These are phyloP conservation scores for Amanita rubescens DNA, from an alignment of 768 basidiomycete species.

Conservation along the genomic window DNA sequence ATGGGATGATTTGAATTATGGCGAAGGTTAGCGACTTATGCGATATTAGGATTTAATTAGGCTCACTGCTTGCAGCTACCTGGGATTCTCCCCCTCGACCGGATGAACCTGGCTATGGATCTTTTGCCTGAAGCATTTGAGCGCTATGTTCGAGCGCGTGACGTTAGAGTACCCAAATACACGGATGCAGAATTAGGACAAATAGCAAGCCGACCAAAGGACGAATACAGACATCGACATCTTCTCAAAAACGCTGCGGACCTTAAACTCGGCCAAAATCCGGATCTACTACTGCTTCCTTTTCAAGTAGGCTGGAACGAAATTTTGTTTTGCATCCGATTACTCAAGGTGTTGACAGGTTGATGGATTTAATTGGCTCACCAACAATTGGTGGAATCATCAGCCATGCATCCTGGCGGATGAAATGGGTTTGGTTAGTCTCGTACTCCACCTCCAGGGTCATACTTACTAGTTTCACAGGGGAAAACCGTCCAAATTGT, in stretches of 20 bases:
- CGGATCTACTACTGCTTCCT: constrained; percentile 66
- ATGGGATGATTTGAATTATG: constrained; percentile 91
- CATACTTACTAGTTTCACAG: constrained; percentile 26
- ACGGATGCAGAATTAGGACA: constrained; percentile 30
- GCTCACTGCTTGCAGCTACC: constrained; percentile 45
- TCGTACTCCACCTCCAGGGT: neutral
- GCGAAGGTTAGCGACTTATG: constrained; percentile 57
- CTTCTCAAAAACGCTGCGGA: constrained; percentile 45
- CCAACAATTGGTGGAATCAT: constrained; percentile 80
- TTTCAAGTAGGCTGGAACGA: constrained; percentile 57
- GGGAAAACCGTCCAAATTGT: constrained; percentile 92
- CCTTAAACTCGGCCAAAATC: constrained; percentile 60
- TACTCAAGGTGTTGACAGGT: constrained; percentile 33
- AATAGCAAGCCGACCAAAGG: constrained; percentile 48
- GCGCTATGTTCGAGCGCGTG: constrained; percentile 55
- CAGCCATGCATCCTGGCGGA: constrained; percentile 90
- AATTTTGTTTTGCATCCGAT: neutral
- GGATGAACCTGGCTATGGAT: constrained; percentile 48
- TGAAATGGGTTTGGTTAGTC: constrained; percentile 86
- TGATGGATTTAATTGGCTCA: constrained; percentile 80
- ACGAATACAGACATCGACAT: constrained; percentile 42
- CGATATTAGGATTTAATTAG: constrained; percentile 1
- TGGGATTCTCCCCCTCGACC: constrained; percentile 84
- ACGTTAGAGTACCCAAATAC: constrained; percentile 50
- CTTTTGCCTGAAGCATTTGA: constrained; percentile 64